Evolutionary conservation across 78 protist species (phyloP), one percentile per base, ranked within the genome.

Genomic region (Pelomyxa schiedti): DNA sequence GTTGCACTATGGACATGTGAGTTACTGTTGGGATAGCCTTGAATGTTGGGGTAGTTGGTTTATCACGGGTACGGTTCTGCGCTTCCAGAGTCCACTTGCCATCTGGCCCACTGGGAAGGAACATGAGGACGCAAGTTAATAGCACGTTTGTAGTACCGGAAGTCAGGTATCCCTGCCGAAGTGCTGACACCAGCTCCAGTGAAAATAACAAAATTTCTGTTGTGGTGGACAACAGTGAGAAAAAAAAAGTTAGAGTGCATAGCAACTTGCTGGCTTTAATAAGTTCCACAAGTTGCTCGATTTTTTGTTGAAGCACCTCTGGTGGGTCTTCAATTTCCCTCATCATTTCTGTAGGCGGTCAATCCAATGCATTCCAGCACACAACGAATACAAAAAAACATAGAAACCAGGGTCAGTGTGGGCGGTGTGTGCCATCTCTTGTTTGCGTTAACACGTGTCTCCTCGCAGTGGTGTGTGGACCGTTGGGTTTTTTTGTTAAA

Each of bases 71-170:
- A 39, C 5, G 3, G 1, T 76, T 69, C 5, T 43, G 1, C 8
- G 58, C 72, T 58, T 72, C 29, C 24, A 1, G 24, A 38, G 82
- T 78, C 82, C 82, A 78, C 29, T 52, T 69, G 7, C 82, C 85
- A 16, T 66, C 38, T 9, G 80, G 85, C 9, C 81, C 80, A 6
- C 85, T 41, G 32, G 38, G 75, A 52, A 75, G 81, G 6, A 75
- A 75, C 30, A 80, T 80, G 32, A 74, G 78, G 5, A 40, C 0
- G 28, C 77, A 37, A 52, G 24, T 24, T 24, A 52, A 24, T 52
- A 24, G 24, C 24, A 24, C 36, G 36, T 24, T n/a, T 52, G 36
- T n/a, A 24, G 24, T 24, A 52, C 36, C 63, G 36, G 63, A n/a
- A 52, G 63, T 52, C 24, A n/a, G 24, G 24, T 52, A 52, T n/a